Base-by-base conservation (phyloP, 2,329 filamentous ascomycete genomes). In the Hymenoscyphus fructigenus region DNA sequence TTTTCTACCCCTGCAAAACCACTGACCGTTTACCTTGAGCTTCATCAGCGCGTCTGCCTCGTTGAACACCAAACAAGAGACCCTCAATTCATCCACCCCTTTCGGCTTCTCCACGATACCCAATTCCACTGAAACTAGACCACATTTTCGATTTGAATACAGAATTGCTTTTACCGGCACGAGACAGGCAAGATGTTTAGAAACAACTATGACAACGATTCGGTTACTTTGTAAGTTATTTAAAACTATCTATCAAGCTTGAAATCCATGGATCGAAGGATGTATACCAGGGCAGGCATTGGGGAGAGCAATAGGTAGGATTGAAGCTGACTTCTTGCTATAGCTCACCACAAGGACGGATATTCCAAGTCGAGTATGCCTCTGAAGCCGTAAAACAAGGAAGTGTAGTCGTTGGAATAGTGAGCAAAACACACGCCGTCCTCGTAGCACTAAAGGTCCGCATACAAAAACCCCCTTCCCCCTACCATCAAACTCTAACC, bases 151-250 rank as follows among this genome's bases (percentile, higher is more conserved):
- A 20, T n/a, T 38, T 14, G 17, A 55, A n/a, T n/a, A 38, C 14
- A 15, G 44, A 53, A 1, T 32, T 47, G 26, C n/a, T 47, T 28
- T 32, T 6, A 47, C 23, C 28, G 17, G 38, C 23, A 61, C 14
- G 12, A 61, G 10, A n/a, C 17, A 26, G 73, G 71, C 85, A 88
- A 76, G 76, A 98, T 99, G 95, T 99, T 99, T 84, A 88, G 95
- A 82, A 99, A 99, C 86, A 98, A 98, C 82, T 99, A 99, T 86
- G 95, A 99, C 84, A 99, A 99, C 88, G 95, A 99, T 82, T 96
- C 94, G 69, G 93, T 98, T 82, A 99, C 95, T 82, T 99, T 98
- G 93, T 97, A 85, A 82, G 89, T 81, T 41, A 36, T 53, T 59
- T n/a, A n/a, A 26, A 61, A 29, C 44, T 61, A 61, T 26, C 23